Conservation (phyloP, 495 filamentous ascomycete species). For the Hypoxylon fuscum region DNA sequence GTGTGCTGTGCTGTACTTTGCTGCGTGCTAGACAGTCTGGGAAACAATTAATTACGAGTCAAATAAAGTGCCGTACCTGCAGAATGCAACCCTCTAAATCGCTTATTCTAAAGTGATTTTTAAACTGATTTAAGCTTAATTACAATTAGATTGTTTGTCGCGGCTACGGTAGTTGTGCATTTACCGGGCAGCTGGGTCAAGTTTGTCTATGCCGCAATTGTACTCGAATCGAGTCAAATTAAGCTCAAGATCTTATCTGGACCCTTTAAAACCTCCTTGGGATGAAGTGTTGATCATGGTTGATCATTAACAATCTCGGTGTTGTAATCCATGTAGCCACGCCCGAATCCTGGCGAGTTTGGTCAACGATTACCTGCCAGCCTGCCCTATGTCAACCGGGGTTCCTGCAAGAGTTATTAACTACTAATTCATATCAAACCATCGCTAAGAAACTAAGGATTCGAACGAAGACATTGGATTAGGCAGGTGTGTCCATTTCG, state of each 20-base stretch:
- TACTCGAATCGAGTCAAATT: conserved; percentile 21
- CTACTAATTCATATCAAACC: conserved; percentile 1
- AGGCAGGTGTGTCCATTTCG: conserved; percentile 22
- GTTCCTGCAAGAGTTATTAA: conserved; percentile 8
- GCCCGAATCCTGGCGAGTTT: conserved; percentile 8
- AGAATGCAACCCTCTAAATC: conserved; percentile 22
- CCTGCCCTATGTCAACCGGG: conserved; percentile 9
- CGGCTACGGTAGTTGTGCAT: not conserved
- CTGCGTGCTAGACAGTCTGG: not conserved
- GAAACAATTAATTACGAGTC: conserved; percentile 19
- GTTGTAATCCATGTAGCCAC: conserved; percentile 28
- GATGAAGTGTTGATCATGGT: conserved; percentile 17
- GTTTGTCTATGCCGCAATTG: not conserved
- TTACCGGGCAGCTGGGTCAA: not conserved
- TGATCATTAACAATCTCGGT: conserved; percentile 30
- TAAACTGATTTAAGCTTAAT: conserved; percentile 2
- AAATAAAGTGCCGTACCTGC: conserved; percentile 21
- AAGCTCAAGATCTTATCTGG: conserved; percentile 30
- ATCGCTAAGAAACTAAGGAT: conserved; percentile 1
- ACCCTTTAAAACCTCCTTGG: conserved; percentile 4
- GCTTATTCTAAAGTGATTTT: not conserved
- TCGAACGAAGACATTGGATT: not conserved
- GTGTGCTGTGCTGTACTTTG: not conserved
- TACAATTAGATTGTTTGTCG: not conserved
- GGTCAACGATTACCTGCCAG: conserved; percentile 12